Conservation (phyloP, 1,284 basidiomycete genomes). For the Mixia osmundae region DNA sequence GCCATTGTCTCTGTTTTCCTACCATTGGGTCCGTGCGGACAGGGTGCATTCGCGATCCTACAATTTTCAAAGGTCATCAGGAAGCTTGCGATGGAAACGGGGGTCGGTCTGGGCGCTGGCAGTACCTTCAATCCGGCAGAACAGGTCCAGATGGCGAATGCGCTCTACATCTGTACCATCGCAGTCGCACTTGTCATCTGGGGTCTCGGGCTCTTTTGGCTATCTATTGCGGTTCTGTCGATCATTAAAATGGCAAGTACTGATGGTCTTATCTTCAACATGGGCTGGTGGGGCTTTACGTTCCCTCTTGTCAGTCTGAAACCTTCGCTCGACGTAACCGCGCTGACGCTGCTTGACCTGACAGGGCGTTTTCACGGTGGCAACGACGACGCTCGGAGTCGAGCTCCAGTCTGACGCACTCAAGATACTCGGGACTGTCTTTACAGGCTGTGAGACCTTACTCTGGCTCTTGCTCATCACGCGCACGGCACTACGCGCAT, state of each 20-base stretch:
- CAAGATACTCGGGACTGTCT: no score
- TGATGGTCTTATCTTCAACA: slow-evolving; percentile 12
- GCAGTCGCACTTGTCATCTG: slow-evolving; percentile 24
- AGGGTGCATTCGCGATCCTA: slow-evolving; percentile 35
- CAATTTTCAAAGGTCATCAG: slow-evolving; percentile 29
- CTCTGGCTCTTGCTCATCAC: no score
- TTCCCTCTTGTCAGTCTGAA: neutral
- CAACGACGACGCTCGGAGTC: no score
- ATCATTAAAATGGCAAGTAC: slow-evolving; percentile 12
- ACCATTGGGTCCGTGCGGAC: slow-evolving; percentile 34
- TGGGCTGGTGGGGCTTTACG: slow-evolving; percentile 11
- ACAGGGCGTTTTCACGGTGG: no score
- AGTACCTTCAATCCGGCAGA: slow-evolving; percentile 5
- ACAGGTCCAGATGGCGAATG: no score
- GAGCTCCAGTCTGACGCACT: no score
- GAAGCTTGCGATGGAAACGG: slow-evolving; percentile 19
- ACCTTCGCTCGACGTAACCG: no score
- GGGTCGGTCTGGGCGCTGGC: slow-evolving; percentile 1
- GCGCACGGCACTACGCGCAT: no score
- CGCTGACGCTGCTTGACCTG: no score
- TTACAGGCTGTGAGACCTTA: no score
- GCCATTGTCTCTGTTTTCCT: slow-evolving; percentile 37
- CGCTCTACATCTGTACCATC: slow-evolving; percentile 12
- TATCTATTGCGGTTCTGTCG: slow-evolving; percentile 22
- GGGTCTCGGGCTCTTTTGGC: slow-evolving; percentile 27